These are phyloP conservation scores for Vaccinium darrowii DNA, from an alignment of 148 eudicot species.

Conservation along the genomic window DNA sequence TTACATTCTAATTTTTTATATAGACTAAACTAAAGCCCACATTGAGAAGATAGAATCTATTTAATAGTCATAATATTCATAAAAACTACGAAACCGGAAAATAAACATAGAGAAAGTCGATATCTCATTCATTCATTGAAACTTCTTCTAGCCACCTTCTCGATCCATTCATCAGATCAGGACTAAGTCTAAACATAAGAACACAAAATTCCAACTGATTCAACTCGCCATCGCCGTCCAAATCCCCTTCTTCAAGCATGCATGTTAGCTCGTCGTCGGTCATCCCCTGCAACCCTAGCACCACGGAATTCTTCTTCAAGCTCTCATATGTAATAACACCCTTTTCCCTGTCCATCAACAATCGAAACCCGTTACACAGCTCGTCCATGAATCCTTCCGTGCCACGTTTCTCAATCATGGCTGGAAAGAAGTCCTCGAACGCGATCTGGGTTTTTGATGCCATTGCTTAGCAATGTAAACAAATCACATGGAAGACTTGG, in stretches of 20 bases:
- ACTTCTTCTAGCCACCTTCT: constrained; percentile 24
- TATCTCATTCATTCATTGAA: not conserved
- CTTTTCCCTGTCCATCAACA: constrained; percentile 21
- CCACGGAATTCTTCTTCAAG: constrained; percentile 20
- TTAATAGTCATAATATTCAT: too few species aligned
- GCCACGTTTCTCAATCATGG: constrained; percentile 21
- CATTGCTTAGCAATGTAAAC: not conserved
- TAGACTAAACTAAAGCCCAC: too few species aligned
- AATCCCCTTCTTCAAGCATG: constrained; percentile 28
- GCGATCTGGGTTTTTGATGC: not conserved
- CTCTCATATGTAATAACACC: constrained; percentile 25
- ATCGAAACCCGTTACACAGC: constrained; percentile 24
- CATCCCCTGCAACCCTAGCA: constrained; percentile 23
- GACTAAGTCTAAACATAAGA: constrained; percentile 26
- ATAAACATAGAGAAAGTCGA: not conserved
- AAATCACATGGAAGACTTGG: not conserved
- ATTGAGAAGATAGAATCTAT: too few species aligned
- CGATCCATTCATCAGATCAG: constrained; percentile 23
- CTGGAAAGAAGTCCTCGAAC: constrained; percentile 28
- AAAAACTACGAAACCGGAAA: too few species aligned
- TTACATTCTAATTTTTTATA: too few species aligned
- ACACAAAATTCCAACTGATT: constrained; percentile 28
- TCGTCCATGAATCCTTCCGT: constrained; percentile 21
- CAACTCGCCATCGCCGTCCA: constrained; percentile 21
- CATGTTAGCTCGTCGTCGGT: constrained; percentile 21